Conservation (phyloP, 169 alveolate genomes). For the Cryptosporidium baileyi region DNA sequence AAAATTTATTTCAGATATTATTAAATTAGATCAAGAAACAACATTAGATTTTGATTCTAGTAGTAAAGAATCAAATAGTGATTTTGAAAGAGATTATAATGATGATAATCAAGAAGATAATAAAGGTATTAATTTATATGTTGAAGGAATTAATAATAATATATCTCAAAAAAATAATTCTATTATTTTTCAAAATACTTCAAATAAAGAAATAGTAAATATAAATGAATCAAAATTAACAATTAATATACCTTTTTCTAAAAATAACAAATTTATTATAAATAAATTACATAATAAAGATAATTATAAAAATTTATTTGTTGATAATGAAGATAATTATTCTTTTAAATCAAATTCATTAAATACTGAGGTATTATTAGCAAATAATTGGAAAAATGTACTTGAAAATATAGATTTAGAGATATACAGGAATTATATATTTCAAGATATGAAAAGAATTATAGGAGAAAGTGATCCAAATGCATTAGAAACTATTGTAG, state of each 20-base stretch:
- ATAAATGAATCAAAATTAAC: no score
- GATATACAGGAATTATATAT: background rate
- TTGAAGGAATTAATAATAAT: background rate
- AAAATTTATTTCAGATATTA: background rate
- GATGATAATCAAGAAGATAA: background rate
- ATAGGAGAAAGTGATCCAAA: conserved; percentile 35
- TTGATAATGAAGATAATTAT: background rate
- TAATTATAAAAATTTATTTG: background rate
- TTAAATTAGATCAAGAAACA: background rate
- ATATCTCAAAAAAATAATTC: background rate
- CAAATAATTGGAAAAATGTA: conserved; percentile 29
- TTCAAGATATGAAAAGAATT: conserved; percentile 26
- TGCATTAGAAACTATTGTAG: conserved; percentile 38
- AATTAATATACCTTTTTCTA: no score
- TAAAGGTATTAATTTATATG: background rate
- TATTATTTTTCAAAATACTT: no score
- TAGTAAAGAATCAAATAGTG: background rate
- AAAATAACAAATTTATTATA: no score
- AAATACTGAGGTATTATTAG: background rate
- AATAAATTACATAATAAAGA: background rate
- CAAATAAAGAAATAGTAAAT: no score
- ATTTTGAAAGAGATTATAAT: background rate
- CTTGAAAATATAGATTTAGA: background rate
- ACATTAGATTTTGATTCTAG: background rate
- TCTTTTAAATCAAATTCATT: background rate